Conservation (phyloP, 2,329 filamentous ascomycete species). For the Aureobasidium sp. region DNA sequence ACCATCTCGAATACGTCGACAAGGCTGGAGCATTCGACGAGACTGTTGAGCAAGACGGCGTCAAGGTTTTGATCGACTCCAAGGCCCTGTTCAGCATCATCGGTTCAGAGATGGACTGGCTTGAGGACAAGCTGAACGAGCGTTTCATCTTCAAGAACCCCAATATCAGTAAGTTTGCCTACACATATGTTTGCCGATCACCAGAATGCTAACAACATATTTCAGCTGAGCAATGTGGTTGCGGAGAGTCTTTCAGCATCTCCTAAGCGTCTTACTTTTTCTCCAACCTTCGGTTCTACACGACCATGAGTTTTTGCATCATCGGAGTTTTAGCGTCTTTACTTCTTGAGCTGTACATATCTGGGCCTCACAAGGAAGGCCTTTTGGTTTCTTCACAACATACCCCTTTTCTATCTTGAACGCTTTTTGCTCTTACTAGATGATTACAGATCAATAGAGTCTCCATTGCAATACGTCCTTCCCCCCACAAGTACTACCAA, state of each 20-base stretch:
- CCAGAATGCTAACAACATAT: conserved; percentile 5
- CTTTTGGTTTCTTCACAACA: background rate
- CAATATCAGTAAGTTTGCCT: conserved; percentile 77
- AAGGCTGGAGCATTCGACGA: conserved; percentile 85
- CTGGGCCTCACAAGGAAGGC: background rate
- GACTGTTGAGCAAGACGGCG: conserved; percentile 87
- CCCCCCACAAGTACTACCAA: background rate
- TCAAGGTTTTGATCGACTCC: conserved; percentile 92
- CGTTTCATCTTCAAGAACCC: conserved; percentile 94
- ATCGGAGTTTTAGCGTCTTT: conserved; percentile 2
- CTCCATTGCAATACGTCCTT: background rate
- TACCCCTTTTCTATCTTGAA: background rate
- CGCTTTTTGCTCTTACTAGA: background rate
- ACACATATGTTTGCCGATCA: background rate
- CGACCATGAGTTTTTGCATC: background rate
- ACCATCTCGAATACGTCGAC: conserved; percentile 92
- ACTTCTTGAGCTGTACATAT: conserved; percentile 7
- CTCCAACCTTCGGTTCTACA: background rate
- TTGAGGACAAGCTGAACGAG: conserved; percentile 88
- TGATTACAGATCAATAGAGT: conserved; percentile 3
- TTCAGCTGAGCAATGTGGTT: conserved; percentile 89
- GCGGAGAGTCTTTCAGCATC: conserved; percentile 83
- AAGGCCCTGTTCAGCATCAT: conserved; percentile 98
- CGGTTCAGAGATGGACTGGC: conserved; percentile 98
- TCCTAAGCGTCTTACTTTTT: conserved; percentile 25